Percentiles rank a stretch among this genome's conserved stretches.
These are phyloP conservation scores for Beta macrorhiza DNA, from an alignment of 179 eudicot species.

Conservation along the genomic window DNA sequence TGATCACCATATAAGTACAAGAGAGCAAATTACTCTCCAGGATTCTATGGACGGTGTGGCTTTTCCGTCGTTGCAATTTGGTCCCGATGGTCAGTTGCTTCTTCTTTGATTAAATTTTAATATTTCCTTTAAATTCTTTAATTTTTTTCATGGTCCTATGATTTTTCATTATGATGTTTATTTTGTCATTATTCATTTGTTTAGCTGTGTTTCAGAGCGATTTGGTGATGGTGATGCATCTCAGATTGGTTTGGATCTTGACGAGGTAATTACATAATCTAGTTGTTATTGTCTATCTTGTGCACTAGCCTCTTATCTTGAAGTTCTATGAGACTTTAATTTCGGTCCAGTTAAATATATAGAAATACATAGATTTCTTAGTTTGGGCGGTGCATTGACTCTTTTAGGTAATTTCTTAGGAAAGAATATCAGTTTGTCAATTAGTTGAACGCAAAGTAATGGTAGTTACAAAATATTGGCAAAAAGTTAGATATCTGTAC, in stretches of 20 bases:
- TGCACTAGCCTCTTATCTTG: neutral
- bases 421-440: too few species aligned
- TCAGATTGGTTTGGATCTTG: slow-evolving; percentile 79
- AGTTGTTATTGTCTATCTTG: neutral
- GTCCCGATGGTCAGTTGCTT: slow-evolving; percentile 74
- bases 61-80: slow-evolving; percentile 80
- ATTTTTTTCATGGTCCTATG: neutral
- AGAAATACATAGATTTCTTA: neutral
- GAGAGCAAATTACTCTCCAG: slow-evolving; percentile 95
- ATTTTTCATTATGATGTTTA: neutral
- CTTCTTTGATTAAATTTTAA: slow-evolving; percentile 5
- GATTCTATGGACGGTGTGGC: slow-evolving; percentile 88
- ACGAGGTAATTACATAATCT: slow-evolving; percentile 59
- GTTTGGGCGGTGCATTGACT: too few species aligned
- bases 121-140: neutral
- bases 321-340: neutral
- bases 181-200: slow-evolving; percentile 1
- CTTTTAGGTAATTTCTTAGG: too few species aligned
- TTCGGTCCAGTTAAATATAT: neutral
- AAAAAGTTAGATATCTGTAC: too few species aligned
- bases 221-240: slow-evolving; percentile 96
- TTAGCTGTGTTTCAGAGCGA: slow-evolving; percentile 56
- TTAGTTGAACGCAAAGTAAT: too few species aligned
- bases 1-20: slow-evolving; percentile 93
- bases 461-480: too few species aligned